Percentiles rank a stretch among this genome's conserved stretches.
Conservation (phyloP, 139 green algal species). For the Asterochloris sp. region DNA sequence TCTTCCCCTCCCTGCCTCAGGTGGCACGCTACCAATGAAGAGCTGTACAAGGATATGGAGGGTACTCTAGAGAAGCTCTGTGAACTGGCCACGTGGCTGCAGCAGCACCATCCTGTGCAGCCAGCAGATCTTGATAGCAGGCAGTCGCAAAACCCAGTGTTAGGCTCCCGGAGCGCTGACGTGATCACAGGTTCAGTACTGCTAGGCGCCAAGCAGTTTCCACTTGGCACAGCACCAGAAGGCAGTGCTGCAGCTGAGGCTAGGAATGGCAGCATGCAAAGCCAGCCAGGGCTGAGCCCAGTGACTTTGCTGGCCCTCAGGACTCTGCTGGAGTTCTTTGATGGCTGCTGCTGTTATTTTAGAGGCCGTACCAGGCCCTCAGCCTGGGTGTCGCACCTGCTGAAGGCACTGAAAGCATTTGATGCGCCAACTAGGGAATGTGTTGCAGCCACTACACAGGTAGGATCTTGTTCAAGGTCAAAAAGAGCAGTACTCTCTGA, state of each 20-base stretch:
- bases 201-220: background rate
- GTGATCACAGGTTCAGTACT: background rate
- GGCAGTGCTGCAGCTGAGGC: conserved; percentile 3
- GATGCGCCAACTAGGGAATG: background rate
- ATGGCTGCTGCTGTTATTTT: conserved; percentile 32
- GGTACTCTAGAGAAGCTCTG: conserved; percentile 23
- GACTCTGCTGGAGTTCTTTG: conserved; percentile 31
- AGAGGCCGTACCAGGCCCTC: conserved; percentile 24
- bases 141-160: background rate
- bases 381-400: conserved; percentile 26
- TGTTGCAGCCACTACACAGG: background rate
- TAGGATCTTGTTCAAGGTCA: no score
- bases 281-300: background rate
- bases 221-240: background rate
- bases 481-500: no score
- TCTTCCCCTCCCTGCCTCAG: background rate
- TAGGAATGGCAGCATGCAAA: background rate
- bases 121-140: background rate
- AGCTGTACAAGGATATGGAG: conserved; percentile 40
- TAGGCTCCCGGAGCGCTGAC: background rate
- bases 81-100: conserved; percentile 15
- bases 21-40: conserved; percentile 21
- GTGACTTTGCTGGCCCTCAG: background rate
- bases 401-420: conserved; percentile 32
- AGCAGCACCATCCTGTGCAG: background rate